Conservation (phyloP, 2,329 filamentous ascomycete species). For the Ophiostoma ulmi region DNA sequence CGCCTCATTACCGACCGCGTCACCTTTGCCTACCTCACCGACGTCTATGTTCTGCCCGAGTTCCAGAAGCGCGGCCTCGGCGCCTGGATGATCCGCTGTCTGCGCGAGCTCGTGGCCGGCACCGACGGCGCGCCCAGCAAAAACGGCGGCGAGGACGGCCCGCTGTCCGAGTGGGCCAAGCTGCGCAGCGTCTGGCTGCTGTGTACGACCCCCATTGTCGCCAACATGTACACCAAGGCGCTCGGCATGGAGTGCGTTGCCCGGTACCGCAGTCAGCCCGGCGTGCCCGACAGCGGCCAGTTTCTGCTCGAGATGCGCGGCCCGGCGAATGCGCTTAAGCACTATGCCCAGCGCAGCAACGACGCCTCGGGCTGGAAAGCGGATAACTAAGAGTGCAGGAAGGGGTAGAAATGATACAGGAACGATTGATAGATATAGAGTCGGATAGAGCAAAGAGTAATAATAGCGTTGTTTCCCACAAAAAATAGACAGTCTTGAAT, state of each 20-base stretch:
- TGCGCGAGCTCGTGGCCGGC: constrained; percentile 49
- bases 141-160: not conserved
- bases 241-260: constrained; percentile 39
- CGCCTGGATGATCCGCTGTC: constrained; percentile 57
- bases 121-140: constrained; percentile 28
- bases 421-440: constrained; percentile 9
- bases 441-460: not conserved
- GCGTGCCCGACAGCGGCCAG: constrained; percentile 24
- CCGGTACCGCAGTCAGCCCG: constrained; percentile 23
- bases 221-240: constrained; percentile 45
- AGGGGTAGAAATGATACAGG: not conserved
- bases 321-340: constrained; percentile 27
- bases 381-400: not conserved
- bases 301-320: constrained; percentile 40
- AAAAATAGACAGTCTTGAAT: constrained; percentile 7
- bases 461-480: constrained; percentile 3
- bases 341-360: not conserved
- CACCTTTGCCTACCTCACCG: constrained; percentile 64
- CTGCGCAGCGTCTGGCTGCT: constrained; percentile 44
- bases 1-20: constrained; percentile 65
- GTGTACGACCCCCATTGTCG: constrained; percentile 30
- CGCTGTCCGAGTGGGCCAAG: not conserved
- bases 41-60: constrained; percentile 59
- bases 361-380: constrained; percentile 8
- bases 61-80: constrained; percentile 60